Percentiles rank a stretch among this genome's conserved stretches.
Conservation (phyloP, 2,329 filamentous ascomycete genomes). For the Fusarium avenaceum region DNA sequence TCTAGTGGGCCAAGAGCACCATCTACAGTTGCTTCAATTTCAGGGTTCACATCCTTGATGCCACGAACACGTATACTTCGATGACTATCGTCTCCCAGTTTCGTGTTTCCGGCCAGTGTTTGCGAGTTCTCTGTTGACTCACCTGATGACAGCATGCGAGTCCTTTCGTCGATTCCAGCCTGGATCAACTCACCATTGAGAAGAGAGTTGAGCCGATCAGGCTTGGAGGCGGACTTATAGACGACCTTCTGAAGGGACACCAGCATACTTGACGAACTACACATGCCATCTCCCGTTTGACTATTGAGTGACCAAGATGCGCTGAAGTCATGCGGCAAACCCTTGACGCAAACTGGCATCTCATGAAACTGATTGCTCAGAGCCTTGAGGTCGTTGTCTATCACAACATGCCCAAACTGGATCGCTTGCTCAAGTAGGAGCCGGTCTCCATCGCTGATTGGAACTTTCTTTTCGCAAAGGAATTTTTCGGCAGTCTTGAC, state of each 20-base stretch:
- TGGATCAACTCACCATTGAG: conserved; percentile 62
- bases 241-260: conserved; percentile 66
- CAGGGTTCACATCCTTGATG: conserved; percentile 43
- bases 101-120: conserved; percentile 60
- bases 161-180: conserved; percentile 56
- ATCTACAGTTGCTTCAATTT: conserved; percentile 39
- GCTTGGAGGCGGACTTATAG: conserved; percentile 59
- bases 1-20: conserved; percentile 63
- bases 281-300: conserved; percentile 62
- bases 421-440: conserved; percentile 74
- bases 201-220: conserved; percentile 61
- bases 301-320: conserved; percentile 77
- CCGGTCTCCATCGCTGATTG: conserved; percentile 72
- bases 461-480: conserved; percentile 70
- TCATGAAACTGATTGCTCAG: conserved; percentile 80
- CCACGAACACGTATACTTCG: conserved; percentile 53
- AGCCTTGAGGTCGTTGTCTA: conserved; percentile 72
- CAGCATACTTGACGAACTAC: conserved; percentile 65
- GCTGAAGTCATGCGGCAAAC: conserved; percentile 73
- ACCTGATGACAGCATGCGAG: conserved; percentile 47
- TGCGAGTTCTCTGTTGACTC: conserved; percentile 36
- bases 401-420: conserved; percentile 70
- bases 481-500: conserved; percentile 78
- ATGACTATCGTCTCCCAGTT: conserved; percentile 56
- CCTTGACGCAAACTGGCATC: conserved; percentile 78